Evolutionary conservation across 306 rosid species (phyloP), one percentile per base, ranked within the genome.

Genomic region (Lathyrus oleraceus): DNA sequence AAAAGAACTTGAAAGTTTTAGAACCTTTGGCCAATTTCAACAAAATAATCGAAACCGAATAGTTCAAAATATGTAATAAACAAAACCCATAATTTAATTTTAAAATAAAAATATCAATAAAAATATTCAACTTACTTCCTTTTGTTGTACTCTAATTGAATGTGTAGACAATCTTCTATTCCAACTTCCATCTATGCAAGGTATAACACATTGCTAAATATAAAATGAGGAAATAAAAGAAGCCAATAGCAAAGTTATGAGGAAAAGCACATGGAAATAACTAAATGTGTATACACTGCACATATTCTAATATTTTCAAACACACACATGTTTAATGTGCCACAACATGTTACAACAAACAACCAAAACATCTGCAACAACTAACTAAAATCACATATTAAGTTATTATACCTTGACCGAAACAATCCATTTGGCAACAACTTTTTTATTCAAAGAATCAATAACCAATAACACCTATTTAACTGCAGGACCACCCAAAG

Each of bases 111-210:
- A 27, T 67, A 62, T 19, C 76, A 61, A 72, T 21, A 53, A 72
- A 75, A 23, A 74, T 36, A 6, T 57, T 56, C 61, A 70, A 81
- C 97, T 76, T 87, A 87, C 97, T 89, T 92, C 96, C 96, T 92
- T 81, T 90, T 94, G 86, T 94, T 94, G 80, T 90, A 90, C 83
- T 94, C 98, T 5, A 94, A 94, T 79, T 94, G 97, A 45, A 94
- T 94, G 78, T 94, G 99, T 36, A 94, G 92, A 79, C 97, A 94
- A 83, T 94, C 99, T 83, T 94, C 97, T 57, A 94, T 94, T 63
- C 99, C 99, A 60, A 94, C 99, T 82, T 94, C 97, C 97, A 94
- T 91, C 97, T 94, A 88, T 79, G 72, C 66, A 74, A 72, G 59
- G 27, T 40, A 71, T 38, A 59, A 65, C 44, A 64, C 53, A 45